Base-by-base conservation (phyloP, 768 basidiomycete species). In the Imleria badia region DNA sequence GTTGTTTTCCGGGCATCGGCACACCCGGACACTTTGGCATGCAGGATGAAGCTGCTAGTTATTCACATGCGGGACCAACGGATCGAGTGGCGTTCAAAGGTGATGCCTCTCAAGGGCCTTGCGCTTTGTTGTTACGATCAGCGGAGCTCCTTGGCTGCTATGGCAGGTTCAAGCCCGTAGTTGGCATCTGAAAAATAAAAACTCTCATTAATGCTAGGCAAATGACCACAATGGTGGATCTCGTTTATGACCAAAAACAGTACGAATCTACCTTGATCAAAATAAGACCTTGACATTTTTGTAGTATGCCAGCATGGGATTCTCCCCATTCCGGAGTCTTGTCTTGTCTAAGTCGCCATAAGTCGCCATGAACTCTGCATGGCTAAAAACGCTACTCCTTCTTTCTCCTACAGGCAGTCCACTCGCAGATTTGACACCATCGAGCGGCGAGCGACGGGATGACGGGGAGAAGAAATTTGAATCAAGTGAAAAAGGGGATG, bases 221-320 rank as follows among this genome's bases (percentile, higher is more conserved):
- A 26, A 31, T 47, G 29, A 41, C 23, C 20, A 22, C 17, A 35
- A 44, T 34, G 14, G 20, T 44, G 6, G 30, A 45, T n/a, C 14
- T 52, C 29, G 8, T 45, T 45, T 23, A 20, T 23, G 31, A 45
- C 34, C n/a, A 42, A 40, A 42, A 44, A 15, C 26, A 38, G 19
- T 41, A 47, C 10, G 36, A 46, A 38, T 45, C 35, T 45, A 44
- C 43, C 40, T 60, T 45, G 26, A 20, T 78, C 61, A 96, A 62
- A 96, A 96, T 65, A 96, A 76, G 67, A 97, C 86, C 71, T 94
- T 94, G 56, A 94, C 94, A 74, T 97, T 97, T 72, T 88, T 82
- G 70, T 97, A 98, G 70, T 87, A 94, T 61, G 87, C 85, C 52
- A 94, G 65, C 79, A 97, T 78, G 8, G 94, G 91, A 68, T 94